Evolutionary conservation across 2,329 filamentous ascomycete genomes (phyloP).

Genomic region (Myriosclerotinia duriaeana): DNA sequence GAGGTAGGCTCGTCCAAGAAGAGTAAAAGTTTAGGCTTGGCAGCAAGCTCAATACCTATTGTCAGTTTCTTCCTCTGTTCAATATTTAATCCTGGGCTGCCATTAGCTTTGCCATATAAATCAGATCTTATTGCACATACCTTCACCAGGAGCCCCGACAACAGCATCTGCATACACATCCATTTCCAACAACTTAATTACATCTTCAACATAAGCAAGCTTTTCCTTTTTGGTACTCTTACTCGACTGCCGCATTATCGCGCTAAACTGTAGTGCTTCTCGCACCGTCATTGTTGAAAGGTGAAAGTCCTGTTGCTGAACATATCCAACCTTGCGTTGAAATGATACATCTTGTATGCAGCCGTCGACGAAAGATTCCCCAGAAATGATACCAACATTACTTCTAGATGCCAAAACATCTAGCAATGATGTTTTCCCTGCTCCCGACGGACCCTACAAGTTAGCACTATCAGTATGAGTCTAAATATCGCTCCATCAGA

Average conservation of each 20-base stretch:
- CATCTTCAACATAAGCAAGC: conserved; percentile 81
- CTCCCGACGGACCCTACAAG: conserved; percentile 48
- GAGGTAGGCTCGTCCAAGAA: conserved; percentile 84
- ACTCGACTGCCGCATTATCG: conserved; percentile 78
- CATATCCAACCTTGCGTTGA: conserved; percentile 89
- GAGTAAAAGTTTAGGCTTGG: conserved; percentile 64
- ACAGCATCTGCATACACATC: conserved; percentile 84
- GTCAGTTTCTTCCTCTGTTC: conserved; percentile 66
- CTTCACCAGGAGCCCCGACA: conserved; percentile 66
- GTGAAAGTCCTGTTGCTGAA: conserved; percentile 71
- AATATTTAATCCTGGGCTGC: conserved; percentile 63
- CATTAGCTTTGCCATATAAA: conserved; percentile 81
- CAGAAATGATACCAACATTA: conserved; percentile 84
- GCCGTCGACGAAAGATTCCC: conserved; percentile 73
- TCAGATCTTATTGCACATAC: conserved; percentile 55
- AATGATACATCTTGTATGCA: conserved; percentile 63
- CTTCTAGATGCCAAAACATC: conserved; percentile 77
- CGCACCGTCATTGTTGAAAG: conserved; percentile 80
- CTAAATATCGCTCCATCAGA: not conserved
- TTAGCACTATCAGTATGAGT: not conserved
- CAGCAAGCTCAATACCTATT: conserved; percentile 71
- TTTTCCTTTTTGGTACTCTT: conserved; percentile 72
- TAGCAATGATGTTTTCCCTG: conserved; percentile 81
- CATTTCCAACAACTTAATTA: conserved; percentile 90
- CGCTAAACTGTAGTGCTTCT: conserved; percentile 83